Conservation (phyloP, 257 asterid species). For the Lycium barbarum region DNA sequence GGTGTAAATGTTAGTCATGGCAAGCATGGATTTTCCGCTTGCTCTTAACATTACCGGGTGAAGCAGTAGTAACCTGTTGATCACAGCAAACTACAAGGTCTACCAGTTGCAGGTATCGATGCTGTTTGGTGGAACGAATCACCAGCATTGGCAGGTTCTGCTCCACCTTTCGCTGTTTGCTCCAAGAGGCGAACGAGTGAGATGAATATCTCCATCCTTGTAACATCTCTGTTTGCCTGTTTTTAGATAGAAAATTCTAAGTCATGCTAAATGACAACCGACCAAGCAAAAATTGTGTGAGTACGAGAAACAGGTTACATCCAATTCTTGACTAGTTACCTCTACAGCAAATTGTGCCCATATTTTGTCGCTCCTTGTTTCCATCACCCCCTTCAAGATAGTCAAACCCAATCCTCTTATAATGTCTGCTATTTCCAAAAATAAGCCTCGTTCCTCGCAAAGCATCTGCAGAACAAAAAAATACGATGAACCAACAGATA, state of each 20-base stretch:
- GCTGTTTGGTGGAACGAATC: conserved; percentile 49
- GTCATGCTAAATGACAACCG: not conserved
- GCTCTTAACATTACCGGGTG: conserved; percentile 60
- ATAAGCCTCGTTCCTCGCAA: conserved; percentile 83
- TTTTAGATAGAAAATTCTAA: conserved; percentile 20
- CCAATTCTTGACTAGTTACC: conserved; percentile 47
- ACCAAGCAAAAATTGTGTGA: not conserved
- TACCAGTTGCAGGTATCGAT: conserved; percentile 47
- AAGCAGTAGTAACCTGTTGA: conserved; percentile 10
- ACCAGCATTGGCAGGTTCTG: conserved; percentile 35
- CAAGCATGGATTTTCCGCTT: conserved; percentile 42
- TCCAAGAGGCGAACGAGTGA: conserved; percentile 82
- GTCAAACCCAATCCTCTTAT: conserved; percentile 88
- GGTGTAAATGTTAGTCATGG: conserved; percentile 58
- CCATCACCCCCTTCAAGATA: conserved; percentile 92
- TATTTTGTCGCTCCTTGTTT: conserved; percentile 75
- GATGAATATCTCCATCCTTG: conserved; percentile 85
- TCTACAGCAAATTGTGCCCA: conserved; percentile 94
- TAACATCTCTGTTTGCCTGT: conserved; percentile 93
- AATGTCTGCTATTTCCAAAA: conserved; percentile 91
- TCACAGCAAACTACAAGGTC: conserved; percentile 52
- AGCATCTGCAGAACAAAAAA: conserved; percentile 64
- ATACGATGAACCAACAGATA: not conserved
- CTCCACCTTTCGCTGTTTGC: conserved; percentile 56
- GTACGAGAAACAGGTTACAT: not conserved